Evolutionary conservation across 768 basidiomycete species (phyloP).

Genomic region (Panaeolus cyanescens): DNA sequence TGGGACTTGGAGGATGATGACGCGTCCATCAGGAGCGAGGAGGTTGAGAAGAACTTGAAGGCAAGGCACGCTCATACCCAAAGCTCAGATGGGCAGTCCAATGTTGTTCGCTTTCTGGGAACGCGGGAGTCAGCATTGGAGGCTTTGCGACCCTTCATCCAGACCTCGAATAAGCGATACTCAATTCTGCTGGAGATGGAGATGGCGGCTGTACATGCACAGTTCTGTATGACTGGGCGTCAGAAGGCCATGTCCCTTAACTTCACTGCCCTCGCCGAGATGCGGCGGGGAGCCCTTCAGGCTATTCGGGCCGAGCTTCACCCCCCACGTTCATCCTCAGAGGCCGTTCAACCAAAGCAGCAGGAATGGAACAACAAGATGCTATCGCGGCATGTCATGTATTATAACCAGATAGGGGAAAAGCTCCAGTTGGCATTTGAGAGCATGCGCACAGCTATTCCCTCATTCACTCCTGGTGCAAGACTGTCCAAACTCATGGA

Average conservation of each 20-base stretch:
- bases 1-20: background rate
- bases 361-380: background rate
- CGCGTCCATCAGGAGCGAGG: background rate
- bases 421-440: background rate
- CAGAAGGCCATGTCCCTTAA: background rate
- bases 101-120: background rate
- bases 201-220: background rate
- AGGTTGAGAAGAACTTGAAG: background rate
- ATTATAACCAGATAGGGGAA: background rate
- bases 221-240: background rate
- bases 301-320: conserved; percentile 1
- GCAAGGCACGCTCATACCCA: background rate
- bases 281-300: conserved; percentile 1
- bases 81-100: background rate
- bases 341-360: background rate
- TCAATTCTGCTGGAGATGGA: background rate
- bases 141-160: background rate
- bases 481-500: background rate
- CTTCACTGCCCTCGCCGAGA: background rate
- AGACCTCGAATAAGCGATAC: background rate
- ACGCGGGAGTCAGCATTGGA: background rate
- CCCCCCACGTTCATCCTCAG: background rate
- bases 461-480: background rate
- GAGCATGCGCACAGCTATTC: background rate
- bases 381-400: background rate